phyloP scores from a whole-genome alignment of 306 rosid species.

The apple (Malus domestica) region DNA sequence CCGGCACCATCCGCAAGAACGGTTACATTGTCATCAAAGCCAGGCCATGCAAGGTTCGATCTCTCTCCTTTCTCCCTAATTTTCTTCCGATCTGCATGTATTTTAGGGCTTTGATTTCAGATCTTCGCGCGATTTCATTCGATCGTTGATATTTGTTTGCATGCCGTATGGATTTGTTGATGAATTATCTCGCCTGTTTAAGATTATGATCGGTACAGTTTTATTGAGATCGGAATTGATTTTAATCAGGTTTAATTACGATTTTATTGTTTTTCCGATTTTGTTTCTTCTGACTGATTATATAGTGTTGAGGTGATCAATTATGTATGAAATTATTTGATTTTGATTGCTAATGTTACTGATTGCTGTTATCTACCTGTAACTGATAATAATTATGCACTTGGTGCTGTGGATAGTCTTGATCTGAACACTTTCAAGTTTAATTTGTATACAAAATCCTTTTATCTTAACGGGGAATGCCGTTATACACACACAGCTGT shows the following conservation, averaged over 20 bases:
- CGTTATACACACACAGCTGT: too few species aligned
- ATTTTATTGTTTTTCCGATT: neutral
- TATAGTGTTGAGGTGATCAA: neutral
- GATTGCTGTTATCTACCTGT: neutral
- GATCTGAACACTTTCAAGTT: neutral
- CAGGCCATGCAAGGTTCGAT: slow-evolving; percentile 90
- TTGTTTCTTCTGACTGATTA: neutral
- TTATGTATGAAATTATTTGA: neutral
- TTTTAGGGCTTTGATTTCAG: neutral
- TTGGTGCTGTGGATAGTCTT: neutral
- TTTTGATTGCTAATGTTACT: neutral
- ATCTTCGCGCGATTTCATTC: neutral
- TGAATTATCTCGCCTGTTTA: neutral
- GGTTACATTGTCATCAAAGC: slow-evolving; percentile 83
- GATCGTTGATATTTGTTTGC: neutral
- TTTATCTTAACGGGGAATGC: too few species aligned
- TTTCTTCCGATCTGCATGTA: neutral
- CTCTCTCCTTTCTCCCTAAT: neutral
- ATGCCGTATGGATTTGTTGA: neutral
- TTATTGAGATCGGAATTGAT: neutral
- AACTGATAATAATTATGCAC: neutral
- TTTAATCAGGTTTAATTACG: neutral
- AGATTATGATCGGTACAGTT: neutral
- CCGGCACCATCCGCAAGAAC: slow-evolving; percentile 89
- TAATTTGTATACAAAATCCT: neutral